These are phyloP conservation scores for Phytophthora pinifolia DNA, from an alignment of 352 stramenopile genomes.

Conservation along the genomic window DNA sequence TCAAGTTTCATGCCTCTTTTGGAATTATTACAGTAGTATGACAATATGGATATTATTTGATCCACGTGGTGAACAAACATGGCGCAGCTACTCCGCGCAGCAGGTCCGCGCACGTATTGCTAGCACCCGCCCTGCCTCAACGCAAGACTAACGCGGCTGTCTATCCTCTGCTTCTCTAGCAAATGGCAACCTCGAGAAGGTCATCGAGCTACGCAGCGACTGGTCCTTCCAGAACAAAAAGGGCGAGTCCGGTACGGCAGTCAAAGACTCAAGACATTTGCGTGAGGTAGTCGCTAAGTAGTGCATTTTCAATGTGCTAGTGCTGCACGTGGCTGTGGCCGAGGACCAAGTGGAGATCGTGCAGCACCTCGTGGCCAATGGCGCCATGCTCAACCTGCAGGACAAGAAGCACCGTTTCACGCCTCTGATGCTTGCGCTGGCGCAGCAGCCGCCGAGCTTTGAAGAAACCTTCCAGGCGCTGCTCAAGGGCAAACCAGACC, in stretches of 20 bases:
- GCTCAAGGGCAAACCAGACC: conserved; percentile 70
- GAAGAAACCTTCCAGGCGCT: conserved; percentile 65
- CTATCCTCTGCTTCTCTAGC: conserved; percentile 20
- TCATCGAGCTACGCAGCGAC: conserved; percentile 62
- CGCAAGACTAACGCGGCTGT: no score
- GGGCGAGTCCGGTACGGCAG: conserved; percentile 60
- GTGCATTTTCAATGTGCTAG: conserved; percentile 24
- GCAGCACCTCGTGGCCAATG: conserved; percentile 66
- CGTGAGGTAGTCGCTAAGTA: no score
- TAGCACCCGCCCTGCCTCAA: not conserved
- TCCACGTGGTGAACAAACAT: conserved; percentile 15
- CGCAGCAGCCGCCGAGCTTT: conserved; percentile 65
- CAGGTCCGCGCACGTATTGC: conserved; percentile 19
- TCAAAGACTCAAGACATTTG: no score
- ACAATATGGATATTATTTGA: no score
- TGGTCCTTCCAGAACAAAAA: conserved; percentile 85
- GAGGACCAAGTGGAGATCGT: conserved; percentile 77
- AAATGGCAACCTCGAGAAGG: conserved; percentile 74
- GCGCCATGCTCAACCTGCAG: conserved; percentile 66
- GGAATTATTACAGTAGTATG: no score
- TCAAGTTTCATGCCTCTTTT: conserved; percentile 10
- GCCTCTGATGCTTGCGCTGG: conserved; percentile 71
- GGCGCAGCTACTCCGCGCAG: conserved; percentile 49
- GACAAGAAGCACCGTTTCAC: conserved; percentile 82
- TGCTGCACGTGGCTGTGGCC: conserved; percentile 67